Evolutionary conservation across 805 yeast species (phyloP).

Genomic region (Kuraishia ogatae): DNA sequence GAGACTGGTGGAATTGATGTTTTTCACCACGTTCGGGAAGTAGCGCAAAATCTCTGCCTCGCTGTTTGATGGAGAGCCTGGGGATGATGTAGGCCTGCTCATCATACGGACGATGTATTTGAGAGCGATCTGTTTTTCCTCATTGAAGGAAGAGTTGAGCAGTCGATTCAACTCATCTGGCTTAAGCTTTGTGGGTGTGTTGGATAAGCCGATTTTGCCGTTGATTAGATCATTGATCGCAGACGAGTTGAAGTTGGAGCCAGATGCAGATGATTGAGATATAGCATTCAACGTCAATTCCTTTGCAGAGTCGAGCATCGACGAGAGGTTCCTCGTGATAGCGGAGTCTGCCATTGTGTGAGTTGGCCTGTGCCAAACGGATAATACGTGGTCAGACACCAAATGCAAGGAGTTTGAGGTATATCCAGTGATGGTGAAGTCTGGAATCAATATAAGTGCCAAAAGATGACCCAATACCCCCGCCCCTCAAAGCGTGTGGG

Average conservation of each 20-base stretch:
- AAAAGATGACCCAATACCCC: too few relatives aligned
- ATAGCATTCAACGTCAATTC: constrained; percentile 80
- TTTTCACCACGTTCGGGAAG: constrained; percentile 87
- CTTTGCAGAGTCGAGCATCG: constrained; percentile 72
- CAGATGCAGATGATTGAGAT: constrained; percentile 53
- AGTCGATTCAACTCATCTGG: constrained; percentile 58
- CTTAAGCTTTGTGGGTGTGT: constrained; percentile 22
- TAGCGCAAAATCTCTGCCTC: constrained; percentile 34
- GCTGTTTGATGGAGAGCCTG: constrained; percentile 19
- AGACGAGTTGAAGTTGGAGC: constrained; percentile 10
- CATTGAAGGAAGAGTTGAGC: constrained; percentile 59
- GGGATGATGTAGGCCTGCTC: constrained; percentile 23
- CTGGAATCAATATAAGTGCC: too few relatives aligned
- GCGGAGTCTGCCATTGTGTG: constrained; percentile 10
- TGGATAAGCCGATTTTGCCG: constrained; percentile 7
- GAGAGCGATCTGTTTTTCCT: constrained; percentile 55
- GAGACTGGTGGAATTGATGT: constrained; percentile 58
- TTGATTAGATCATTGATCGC: constrained; percentile 13
- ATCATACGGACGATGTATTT: constrained; percentile 41
- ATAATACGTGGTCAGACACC: not conserved
- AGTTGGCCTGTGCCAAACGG: not conserved
- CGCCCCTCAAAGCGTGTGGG: too few relatives aligned
- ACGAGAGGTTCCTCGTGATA: constrained; percentile 34
- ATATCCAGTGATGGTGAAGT: too few relatives aligned
- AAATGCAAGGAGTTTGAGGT: too few relatives aligned